Percentiles rank a stretch among this genome's conserved stretches.
phyloP scores from a whole-genome alignment of 169 alveolate species.

The Eimeria necatrix region DNA sequence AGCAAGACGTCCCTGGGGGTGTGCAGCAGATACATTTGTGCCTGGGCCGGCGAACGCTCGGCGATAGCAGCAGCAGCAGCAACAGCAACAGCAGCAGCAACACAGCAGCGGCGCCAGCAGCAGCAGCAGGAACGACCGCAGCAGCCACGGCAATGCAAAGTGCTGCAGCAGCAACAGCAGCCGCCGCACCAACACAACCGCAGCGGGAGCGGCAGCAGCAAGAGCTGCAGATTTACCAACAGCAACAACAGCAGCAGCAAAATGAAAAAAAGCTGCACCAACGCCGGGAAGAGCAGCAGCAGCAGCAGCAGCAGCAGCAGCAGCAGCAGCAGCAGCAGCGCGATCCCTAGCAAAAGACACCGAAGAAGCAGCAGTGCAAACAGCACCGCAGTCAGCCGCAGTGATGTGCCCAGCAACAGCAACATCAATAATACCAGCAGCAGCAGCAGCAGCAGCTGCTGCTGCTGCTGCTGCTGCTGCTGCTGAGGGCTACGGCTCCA shows the following conservation, averaged over 20 bases:
- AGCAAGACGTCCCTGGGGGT: background rate
- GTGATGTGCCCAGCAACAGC: background rate
- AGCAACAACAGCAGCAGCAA: slow-evolving; percentile 14
- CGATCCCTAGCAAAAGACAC: background rate
- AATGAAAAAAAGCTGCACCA: background rate
- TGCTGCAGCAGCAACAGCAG: background rate
- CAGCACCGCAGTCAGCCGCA: background rate
- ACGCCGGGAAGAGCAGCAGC: slow-evolving; percentile 10
- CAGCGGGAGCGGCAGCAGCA: background rate
- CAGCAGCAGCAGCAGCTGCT: background rate
- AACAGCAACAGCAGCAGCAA: slow-evolving; percentile 31
- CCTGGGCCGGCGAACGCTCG: background rate
- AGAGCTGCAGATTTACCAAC: background rate
- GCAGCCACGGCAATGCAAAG: background rate
- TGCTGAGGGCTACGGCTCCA: background rate
- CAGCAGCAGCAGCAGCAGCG: slow-evolving; percentile 3
- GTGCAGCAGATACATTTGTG: background rate
- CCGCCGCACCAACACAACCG: background rate
- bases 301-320: background rate
- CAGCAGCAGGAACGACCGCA: background rate
- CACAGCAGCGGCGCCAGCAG: background rate
- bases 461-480: background rate
- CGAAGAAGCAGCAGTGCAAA: background rate
- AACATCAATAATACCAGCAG: slow-evolving; percentile 9
- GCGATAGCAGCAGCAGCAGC: slow-evolving; percentile 40